Base-by-base conservation (phyloP, 306 rosid species). In the Dicorynia guianensis region DNA sequence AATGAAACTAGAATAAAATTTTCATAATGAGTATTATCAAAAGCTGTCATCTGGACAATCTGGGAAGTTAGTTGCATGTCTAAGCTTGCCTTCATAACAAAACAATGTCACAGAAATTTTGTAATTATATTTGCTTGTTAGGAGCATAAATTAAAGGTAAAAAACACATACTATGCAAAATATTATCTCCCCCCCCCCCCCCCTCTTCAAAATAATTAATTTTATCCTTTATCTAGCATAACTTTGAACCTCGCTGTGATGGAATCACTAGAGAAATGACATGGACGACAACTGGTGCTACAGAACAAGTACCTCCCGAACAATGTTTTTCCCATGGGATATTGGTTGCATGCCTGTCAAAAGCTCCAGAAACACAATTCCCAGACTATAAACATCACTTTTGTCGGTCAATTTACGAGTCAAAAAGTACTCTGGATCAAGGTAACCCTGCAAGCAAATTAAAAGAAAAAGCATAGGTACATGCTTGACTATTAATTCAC, bases 381-480 rank as follows among this genome's bases (percentile, higher is more conserved):
- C 96, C 5, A 91, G 82, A 78, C 96, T 91, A 77, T 91, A 91
- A 20, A 91, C 96, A 53, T 91, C 96, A 71, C 84, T 77, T 91
- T 91, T 91, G 80, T 91, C 96, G 4, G 93, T 91, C 72, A 91
- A 84, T 85, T 88, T 88, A 67, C 57, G 93, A 53, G 91, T 91
- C 84, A 91, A 64, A 59, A 91, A 69, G 63, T 91, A 91, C 76
- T 91, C 96, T 30, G 96, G 96, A 72, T 91, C 96, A 18, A 91
- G 52, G 82, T 91, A 91, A 54, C 96, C 96, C 96, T 91, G 90
- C 81, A 79, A 9, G 34, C 38, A 49, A 64, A 44, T 38, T 20
- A 58, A 79, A 18, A 74, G 17, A 42, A 49, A 25, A 62, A 57
- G 38, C 43, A 67, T 39, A 20, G 53, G 40, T 20, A 42, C 8